phyloP scores from a whole-genome alignment of 495 filamentous ascomycete species.

The Xylaria palmicola region DNA sequence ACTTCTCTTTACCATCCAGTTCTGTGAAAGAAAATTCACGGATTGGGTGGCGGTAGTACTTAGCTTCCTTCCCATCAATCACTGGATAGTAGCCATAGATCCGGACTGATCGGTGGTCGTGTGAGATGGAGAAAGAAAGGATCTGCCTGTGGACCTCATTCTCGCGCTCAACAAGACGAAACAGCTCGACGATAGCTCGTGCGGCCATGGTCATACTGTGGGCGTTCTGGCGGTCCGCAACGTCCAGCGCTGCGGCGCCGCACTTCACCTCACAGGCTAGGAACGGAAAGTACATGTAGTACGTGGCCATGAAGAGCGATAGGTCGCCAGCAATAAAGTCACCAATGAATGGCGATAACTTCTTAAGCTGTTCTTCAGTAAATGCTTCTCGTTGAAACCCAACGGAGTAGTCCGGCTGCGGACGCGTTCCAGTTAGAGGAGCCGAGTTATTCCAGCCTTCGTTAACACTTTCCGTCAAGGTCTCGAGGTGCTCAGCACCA shows the following conservation, averaged over 20 bases:
- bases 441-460: slow-evolving; percentile 42
- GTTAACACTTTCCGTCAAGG: slow-evolving; percentile 43
- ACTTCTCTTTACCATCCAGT: slow-evolving; percentile 38
- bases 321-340: slow-evolving; percentile 20
- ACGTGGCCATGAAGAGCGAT: slow-evolving; percentile 40
- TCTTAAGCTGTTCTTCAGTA: slow-evolving; percentile 39
- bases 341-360: slow-evolving; percentile 39
- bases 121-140: slow-evolving; percentile 49
- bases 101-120: slow-evolving; percentile 37
- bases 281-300: slow-evolving; percentile 44
- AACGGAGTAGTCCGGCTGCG: slow-evolving; percentile 47
- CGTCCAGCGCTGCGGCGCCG: background rate
- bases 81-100: slow-evolving; percentile 42
- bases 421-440: slow-evolving; percentile 31
- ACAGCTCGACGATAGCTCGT: slow-evolving; percentile 38
- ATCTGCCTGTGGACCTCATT: slow-evolving; percentile 41
- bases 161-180: slow-evolving; percentile 29
- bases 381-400: slow-evolving; percentile 44
- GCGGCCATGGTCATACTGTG: slow-evolving; percentile 41
- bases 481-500: slow-evolving; percentile 31
- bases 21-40: slow-evolving; percentile 14
- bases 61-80: slow-evolving; percentile 28
- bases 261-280: slow-evolving; percentile 35
- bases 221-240: background rate
- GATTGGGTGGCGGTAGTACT: slow-evolving; percentile 36